These are phyloP conservation scores for Melanogaster broomeanus DNA, from an alignment of 768 basidiomycete genomes.

Conservation along the genomic window DNA sequence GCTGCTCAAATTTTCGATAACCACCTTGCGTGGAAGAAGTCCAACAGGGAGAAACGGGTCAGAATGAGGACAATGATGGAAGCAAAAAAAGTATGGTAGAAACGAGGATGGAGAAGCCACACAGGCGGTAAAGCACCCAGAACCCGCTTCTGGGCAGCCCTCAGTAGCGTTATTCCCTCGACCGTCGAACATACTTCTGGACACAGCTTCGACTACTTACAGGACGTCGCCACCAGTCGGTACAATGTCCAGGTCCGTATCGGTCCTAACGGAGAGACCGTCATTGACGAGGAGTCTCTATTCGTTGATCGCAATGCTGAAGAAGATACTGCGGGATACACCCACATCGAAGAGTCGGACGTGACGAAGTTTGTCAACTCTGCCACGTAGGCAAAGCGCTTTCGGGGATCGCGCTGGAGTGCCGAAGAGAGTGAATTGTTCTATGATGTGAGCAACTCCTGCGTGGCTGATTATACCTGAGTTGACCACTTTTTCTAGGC, in stretches of 20 bases:
- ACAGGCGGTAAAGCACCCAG: slow-evolving; percentile 8
- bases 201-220: slow-evolving; percentile 69
- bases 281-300: slow-evolving; percentile 84
- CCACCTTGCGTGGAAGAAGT: slow-evolving; percentile 70
- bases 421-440: slow-evolving; percentile 89
- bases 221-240: slow-evolving; percentile 64
- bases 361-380: slow-evolving; percentile 86
- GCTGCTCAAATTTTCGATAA: slow-evolving; percentile 71
- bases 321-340: slow-evolving; percentile 69
- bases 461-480: not conserved
- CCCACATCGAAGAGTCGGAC: slow-evolving; percentile 81
- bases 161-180: slow-evolving; percentile 10
- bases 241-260: slow-evolving; percentile 87
- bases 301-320: slow-evolving; percentile 74
- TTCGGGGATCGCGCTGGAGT: slow-evolving; percentile 84
- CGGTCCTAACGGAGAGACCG: slow-evolving; percentile 83
- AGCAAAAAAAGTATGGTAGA: slow-evolving; percentile 72
- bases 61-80: slow-evolving; percentile 67
- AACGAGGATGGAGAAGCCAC: slow-evolving; percentile 47
- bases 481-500: slow-evolving; percentile 55
- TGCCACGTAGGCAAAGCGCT: slow-evolving; percentile 76
- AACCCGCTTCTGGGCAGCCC: slow-evolving; percentile 8
- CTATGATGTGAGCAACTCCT: slow-evolving; percentile 61
- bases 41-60: slow-evolving; percentile 65
- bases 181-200: slow-evolving; percentile 45